A percentile compares a stretch with the other conserved stretches of the same genome.
phyloP scores from a whole-genome alignment of 2,329 filamentous ascomycete species.

The Phyllachora maydis region DNA sequence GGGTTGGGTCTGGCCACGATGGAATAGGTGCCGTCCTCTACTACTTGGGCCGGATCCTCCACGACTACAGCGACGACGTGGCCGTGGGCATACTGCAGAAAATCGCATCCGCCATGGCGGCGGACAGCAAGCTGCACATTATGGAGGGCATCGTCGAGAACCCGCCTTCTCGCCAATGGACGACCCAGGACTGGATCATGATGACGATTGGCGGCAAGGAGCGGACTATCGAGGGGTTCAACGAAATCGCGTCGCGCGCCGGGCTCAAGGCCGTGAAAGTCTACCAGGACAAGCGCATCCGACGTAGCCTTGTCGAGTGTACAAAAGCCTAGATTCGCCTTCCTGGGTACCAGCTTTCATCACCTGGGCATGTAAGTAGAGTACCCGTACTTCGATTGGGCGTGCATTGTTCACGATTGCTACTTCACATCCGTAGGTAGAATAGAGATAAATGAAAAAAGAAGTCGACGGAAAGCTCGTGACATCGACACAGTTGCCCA shows the following conservation, averaged over 20 bases:
- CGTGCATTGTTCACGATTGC: too few species aligned
- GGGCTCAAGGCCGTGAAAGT: conserved; percentile 5
- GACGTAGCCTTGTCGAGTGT: too few species aligned
- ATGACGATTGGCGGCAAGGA: conserved; percentile 7
- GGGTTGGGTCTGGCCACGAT: too few species aligned
- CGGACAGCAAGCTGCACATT: conserved; percentile 8
- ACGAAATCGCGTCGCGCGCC: conserved; percentile 3
- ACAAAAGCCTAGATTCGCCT: too few species aligned
- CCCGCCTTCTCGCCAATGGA: conserved; percentile 3
- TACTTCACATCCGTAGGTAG: too few species aligned
- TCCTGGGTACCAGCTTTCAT: too few species aligned
- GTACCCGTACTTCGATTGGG: too few species aligned
- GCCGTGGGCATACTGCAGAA: conserved; percentile 11
- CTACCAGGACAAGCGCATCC: too few species aligned
- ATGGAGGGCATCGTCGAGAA: conserved; percentile 7
- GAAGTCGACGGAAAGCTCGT: too few species aligned
- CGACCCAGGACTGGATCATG: conserved; percentile 7
- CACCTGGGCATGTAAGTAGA: too few species aligned
- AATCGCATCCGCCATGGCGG: conserved; percentile 10
- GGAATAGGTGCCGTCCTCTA: conserved; percentile 13
- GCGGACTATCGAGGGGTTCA: conserved; percentile 5
- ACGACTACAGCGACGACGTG: conserved; percentile 15
- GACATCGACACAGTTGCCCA: too few species aligned
- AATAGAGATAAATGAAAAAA: too few species aligned
- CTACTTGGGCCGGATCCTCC: conserved; percentile 14